Evolutionary conservation across 495 filamentous ascomycete genomes (phyloP).

Genomic region (Penicillium cinerascens): DNA sequence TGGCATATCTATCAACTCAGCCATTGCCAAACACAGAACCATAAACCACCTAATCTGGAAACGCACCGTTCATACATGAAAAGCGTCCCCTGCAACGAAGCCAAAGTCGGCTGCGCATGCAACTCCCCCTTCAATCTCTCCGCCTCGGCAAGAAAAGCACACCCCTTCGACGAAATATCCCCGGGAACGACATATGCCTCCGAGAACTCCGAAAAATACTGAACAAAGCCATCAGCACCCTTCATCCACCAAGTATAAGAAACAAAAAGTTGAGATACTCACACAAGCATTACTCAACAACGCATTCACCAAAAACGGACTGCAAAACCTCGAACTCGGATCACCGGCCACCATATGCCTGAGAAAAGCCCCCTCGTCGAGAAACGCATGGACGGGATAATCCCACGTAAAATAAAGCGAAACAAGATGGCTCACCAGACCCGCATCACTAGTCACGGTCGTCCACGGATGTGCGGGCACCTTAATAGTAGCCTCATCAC

Average conservation of each 20-base stretch:
- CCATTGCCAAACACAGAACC: not conserved
- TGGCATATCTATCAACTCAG: constrained; percentile 30
- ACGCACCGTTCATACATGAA: constrained; percentile 41
- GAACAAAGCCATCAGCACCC: constrained; percentile 1
- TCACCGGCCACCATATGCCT: constrained; percentile 39
- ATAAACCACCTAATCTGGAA: not conserved
- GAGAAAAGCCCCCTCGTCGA: constrained; percentile 49
- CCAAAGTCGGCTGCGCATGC: constrained; percentile 26
- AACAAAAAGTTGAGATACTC: constrained; percentile 8
- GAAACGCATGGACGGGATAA: constrained; percentile 46
- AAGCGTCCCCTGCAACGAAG: constrained; percentile 40
- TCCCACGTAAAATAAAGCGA: constrained; percentile 55
- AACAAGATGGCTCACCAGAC: constrained; percentile 52
- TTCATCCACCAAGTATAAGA: not conserved
- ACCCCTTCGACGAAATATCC: constrained; percentile 42
- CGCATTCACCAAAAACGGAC: constrained; percentile 52
- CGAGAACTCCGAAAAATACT: constrained; percentile 47
- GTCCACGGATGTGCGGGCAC: constrained; percentile 53
- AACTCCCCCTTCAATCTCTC: constrained; percentile 31
- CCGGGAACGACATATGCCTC: constrained; percentile 42
- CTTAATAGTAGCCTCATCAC: constrained; percentile 35
- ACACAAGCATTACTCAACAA: constrained; percentile 50
- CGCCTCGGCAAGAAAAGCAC: constrained; percentile 42
- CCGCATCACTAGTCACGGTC: constrained; percentile 44
- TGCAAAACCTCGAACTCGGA: constrained; percentile 42